Evolutionary conservation across 163 green algal species (phyloP), one percentile per base, ranked within the genome.

Genomic region (Picocystis sp.): DNA sequence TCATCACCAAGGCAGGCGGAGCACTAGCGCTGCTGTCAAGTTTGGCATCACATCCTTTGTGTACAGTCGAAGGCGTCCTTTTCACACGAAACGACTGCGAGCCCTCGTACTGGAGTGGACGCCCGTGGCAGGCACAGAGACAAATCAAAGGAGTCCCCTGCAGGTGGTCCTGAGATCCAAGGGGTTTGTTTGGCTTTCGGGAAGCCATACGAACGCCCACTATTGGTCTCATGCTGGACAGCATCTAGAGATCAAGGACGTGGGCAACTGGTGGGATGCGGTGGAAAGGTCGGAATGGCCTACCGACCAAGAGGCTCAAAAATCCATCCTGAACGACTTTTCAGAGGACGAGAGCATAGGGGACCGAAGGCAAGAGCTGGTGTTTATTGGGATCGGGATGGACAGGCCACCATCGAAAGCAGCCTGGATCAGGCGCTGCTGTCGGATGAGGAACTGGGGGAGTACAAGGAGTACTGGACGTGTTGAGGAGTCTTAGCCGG

Each of bases 211-310:
- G 25, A 89, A 76, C 2, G 84, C 84, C 13, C 89, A 81, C 74
- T 93, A 92, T 69, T 94, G 85, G 85, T 75, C 52, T 41, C 85
- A 94, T 55, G 83, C 82, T 22, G 85, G 85, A 14, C 78, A 91
- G 66, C 81, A 93, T 75, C 93, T 94, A 74, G 85, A 94, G 66
- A 88, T 94, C 50, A 70, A 81, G 3, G 84, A 93, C 57, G 84
- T 91, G 76, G 80, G 81, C 38, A 81, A 89, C 58, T 90, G 77
- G 80, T 94, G 84, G 84, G 68, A 69, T n/a, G 71, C 78, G 3
- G 77, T 94, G 48, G 65, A 71, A 22, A 67, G 83, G 13, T 71
- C 78, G n/a, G 78, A 92, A 23, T 94, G 84, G 82, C 85, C 85
- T 3, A 47, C 65, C 14, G 68, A 77, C 11, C 23, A 43, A 3